phyloP scores from a whole-genome alignment of 2,329 filamentous ascomycete genomes.

The Didymella pomorum region DNA sequence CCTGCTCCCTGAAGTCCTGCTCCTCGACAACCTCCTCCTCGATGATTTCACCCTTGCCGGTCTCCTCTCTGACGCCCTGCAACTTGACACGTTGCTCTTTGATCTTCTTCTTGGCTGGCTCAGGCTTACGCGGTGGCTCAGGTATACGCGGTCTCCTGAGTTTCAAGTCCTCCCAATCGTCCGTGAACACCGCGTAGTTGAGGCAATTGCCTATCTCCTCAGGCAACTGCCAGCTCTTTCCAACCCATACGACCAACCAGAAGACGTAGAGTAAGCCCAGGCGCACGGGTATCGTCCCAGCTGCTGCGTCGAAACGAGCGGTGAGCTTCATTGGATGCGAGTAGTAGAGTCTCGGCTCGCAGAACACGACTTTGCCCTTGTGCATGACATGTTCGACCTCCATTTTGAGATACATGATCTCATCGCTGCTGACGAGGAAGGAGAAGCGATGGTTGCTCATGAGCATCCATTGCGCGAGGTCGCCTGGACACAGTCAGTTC shows the following conservation, averaged over 20 bases:
- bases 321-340: slow-evolving; percentile 26
- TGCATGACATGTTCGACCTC: slow-evolving; percentile 5
- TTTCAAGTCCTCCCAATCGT: slow-evolving; percentile 16
- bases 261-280: slow-evolving; percentile 26
- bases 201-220: slow-evolving; percentile 18
- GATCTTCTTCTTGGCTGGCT: background rate
- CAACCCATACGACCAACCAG: slow-evolving; percentile 2
- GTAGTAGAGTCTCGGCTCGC: slow-evolving; percentile 25
- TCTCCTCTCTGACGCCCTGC: too few relatives aligned
- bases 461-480: slow-evolving; percentile 32
- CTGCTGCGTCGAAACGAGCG: slow-evolving; percentile 12
- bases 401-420: slow-evolving; percentile 31
- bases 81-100: too few relatives aligned
- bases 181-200: slow-evolving; percentile 18
- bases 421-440: slow-evolving; percentile 30
- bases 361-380: slow-evolving; percentile 1
- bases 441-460: slow-evolving; percentile 25
- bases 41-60: too few relatives aligned
- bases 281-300: slow-evolving; percentile 13
- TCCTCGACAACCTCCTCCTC: background rate
- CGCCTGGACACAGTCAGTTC: slow-evolving; percentile 20
- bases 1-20: too few relatives aligned
- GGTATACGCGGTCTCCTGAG: background rate
- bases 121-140: background rate
- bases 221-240: slow-evolving; percentile 12